Percentiles rank a stretch among this genome's conserved stretches.
Conservation (phyloP, 2,329 filamentous ascomycete species). For the Colletotrichum siamense region DNA sequence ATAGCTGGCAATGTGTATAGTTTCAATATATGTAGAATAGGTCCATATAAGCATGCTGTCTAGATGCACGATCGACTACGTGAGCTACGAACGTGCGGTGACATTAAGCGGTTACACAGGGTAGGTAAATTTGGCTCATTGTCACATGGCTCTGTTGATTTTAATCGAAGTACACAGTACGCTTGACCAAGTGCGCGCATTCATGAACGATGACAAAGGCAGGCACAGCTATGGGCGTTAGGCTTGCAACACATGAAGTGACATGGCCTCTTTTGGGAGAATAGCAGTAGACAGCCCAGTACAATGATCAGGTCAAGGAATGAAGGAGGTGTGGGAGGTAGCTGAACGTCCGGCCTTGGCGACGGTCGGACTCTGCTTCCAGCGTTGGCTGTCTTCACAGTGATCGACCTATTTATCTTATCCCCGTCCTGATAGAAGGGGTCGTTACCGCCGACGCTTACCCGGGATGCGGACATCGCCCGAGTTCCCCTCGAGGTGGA, state of each 20-base stretch:
- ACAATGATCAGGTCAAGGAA: background rate
- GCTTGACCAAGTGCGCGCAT: background rate
- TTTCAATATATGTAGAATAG: background rate
- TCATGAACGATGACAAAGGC: background rate
- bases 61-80: background rate
- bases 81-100: background rate
- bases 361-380: background rate
- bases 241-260: background rate
- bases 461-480: background rate
- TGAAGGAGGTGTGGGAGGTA: background rate
- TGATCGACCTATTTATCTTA: background rate
- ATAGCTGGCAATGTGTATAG: constrained; percentile 33
- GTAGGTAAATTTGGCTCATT: background rate
- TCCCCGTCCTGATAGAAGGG: background rate
- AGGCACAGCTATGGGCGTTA: background rate
- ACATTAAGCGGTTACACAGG: background rate
- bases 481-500: background rate
- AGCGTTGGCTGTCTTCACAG: background rate
- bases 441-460: background rate
- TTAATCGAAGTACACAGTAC: background rate
- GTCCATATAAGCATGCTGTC: background rate
- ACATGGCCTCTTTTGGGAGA: background rate
- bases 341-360: background rate
- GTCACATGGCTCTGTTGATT: background rate
- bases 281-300: background rate